phyloP scores from a whole-genome alignment of 2,329 filamentous ascomycete genomes.

The Cucurbitaria berberidis region DNA sequence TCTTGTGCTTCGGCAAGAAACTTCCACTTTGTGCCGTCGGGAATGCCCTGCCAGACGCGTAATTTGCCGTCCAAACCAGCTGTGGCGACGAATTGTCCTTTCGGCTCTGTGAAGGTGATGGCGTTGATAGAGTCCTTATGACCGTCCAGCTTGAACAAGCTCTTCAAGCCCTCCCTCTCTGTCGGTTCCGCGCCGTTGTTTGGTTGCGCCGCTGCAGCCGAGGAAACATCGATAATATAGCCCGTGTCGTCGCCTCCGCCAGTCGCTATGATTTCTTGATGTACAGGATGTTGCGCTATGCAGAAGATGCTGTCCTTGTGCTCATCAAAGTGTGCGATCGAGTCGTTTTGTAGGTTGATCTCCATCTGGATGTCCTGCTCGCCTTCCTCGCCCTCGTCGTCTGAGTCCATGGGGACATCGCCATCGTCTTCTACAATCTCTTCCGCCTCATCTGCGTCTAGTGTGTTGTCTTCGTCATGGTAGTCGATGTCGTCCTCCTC shows the following conservation, averaged over 20 bases:
- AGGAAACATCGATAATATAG: constrained; percentile 81
- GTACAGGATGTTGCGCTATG: constrained; percentile 87
- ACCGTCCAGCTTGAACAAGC: constrained; percentile 79
- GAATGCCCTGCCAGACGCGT: constrained; percentile 67
- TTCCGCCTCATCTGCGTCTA: constrained; percentile 76
- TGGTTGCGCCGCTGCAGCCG: constrained; percentile 68
- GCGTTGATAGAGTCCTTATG: constrained; percentile 92
- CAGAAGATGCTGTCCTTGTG: constrained; percentile 93
- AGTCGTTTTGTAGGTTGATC: constrained; percentile 87
- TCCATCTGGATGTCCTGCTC: constrained; percentile 66
- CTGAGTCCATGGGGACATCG: constrained; percentile 81
- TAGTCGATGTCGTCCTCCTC: constrained; percentile 49
- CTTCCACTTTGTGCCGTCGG: constrained; percentile 62
- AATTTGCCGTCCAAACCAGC: constrained; percentile 87
- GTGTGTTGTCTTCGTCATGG: constrained; percentile 72
- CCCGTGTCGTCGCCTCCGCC: constrained; percentile 86
- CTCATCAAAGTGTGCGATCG: constrained; percentile 85
- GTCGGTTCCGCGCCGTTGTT: constrained; percentile 57
- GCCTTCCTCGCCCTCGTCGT: constrained; percentile 63
- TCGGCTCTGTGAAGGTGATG: constrained; percentile 80
- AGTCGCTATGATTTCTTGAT: constrained; percentile 80
- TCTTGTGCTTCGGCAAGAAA: constrained; percentile 82
- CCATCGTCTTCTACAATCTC: constrained; percentile 74
- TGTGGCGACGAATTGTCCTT: constrained; percentile 83
- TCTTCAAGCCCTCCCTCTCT: constrained; percentile 64